Evolutionary conservation across 768 basidiomycete species (phyloP), one percentile per base, ranked within the genome.

Genomic region (Leucosporidium scottii): DNA sequence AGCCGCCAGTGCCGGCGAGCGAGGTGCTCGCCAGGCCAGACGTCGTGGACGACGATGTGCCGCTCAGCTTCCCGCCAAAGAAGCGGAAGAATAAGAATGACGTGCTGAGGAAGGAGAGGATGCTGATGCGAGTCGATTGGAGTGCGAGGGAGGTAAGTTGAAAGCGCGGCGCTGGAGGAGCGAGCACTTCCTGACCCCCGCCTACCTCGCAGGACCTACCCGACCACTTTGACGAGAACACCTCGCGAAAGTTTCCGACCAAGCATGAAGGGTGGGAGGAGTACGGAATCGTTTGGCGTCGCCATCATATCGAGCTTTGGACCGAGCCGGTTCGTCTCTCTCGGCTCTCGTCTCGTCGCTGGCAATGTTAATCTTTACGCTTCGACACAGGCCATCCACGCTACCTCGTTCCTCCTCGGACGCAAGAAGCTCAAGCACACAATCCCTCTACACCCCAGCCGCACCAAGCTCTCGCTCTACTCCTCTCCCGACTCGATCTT

Each of bases 401-500:
- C 84, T 73, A 88, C 90, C 71, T 84, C 84, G 80, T 64, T 59
- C 27, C 47, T 88, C 25, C 79, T 78, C 2, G 85, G 87, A 8
- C 86, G 87, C 74, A 93, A 93, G 76, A 83, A 86, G 61, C 85
- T 96, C 7, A 84, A 86, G 18, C 91, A 86, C 73, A 77, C 89
- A 25, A 86, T 94, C 59, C 91, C 93, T 0, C 81, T 96, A 61
- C 79, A 81, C 65, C 80, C 83, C 0, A 77, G 81, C 5, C 81
- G 81, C 51, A 92, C 91, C 0, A 82, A 81, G 20, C 78, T 93
- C n/a, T 91, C 89, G 3, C 76, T 96, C 28, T 97, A 90, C 76
- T 94, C 91, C 44, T 88, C 89, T 62, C 84, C 86, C 57, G 93
- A 97, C 76, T 79, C 91, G 69, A 85, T 90, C 0, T 91, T 93